phyloP scores from a whole-genome alignment of 805 yeast species.

The Tetrapisispora fleetii region DNA sequence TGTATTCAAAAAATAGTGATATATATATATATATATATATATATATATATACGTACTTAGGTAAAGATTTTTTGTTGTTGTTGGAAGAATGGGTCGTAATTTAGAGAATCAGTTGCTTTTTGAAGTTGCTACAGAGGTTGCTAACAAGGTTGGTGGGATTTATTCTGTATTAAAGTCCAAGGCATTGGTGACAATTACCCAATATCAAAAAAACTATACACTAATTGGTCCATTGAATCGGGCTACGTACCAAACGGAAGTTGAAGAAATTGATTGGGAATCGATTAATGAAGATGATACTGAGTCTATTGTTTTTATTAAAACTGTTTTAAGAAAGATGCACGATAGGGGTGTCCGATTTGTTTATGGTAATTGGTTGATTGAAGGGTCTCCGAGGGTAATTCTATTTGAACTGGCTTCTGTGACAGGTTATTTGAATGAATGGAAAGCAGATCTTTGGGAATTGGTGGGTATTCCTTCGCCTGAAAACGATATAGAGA shows the following conservation, averaged over 20 bases:
- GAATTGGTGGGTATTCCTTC: slow-evolving; percentile 83
- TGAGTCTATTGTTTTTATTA: slow-evolving; percentile 18
- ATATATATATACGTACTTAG: not conserved
- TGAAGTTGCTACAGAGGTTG: slow-evolving; percentile 95
- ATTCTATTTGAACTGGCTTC: slow-evolving; percentile 77
- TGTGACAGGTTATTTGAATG: slow-evolving; percentile 59
- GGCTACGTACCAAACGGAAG: slow-evolving; percentile 66
- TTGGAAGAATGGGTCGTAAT: slow-evolving; percentile 59
- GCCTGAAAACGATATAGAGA: slow-evolving; percentile 78
- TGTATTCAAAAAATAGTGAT: not conserved
- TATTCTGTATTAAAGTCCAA: slow-evolving; percentile 93
- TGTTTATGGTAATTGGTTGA: slow-evolving; percentile 91
- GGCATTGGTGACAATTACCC: slow-evolving; percentile 93
- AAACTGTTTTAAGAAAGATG: slow-evolving; percentile 65
- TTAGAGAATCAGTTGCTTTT: slow-evolving; percentile 78
- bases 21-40: not conserved
- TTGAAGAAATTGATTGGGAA: slow-evolving; percentile 58
- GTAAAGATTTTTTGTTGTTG: not conserved
- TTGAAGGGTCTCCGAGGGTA: slow-evolving; percentile 95
- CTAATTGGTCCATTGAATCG: slow-evolving; percentile 79
- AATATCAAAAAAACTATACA: slow-evolving; percentile 78
- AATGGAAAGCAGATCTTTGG: slow-evolving; percentile 95
- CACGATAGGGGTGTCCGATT: slow-evolving; percentile 67
- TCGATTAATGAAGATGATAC: slow-evolving; percentile 31
- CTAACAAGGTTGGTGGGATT: slow-evolving; percentile 95